Evolutionary conservation across 2,329 filamentous ascomycete genomes (phyloP), one percentile per base, ranked within the genome.

Genomic region (Westerdykella ornata): DNA sequence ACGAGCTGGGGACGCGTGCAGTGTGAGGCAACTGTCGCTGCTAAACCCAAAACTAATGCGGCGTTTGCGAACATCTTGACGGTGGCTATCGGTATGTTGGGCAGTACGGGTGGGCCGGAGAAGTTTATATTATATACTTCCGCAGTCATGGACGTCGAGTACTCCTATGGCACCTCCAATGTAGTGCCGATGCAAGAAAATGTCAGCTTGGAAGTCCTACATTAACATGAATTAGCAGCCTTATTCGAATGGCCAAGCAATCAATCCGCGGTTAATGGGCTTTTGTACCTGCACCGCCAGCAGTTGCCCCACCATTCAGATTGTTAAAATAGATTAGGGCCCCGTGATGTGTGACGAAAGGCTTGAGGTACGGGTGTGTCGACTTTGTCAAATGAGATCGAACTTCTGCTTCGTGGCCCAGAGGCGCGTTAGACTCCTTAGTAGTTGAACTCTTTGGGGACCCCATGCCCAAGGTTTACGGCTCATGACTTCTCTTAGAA

Each of bases 1-100:
- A 30, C 29, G n/a, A 59, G 50, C 6, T 43, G 29, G 4, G 44
- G 33, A 13, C 46, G 49, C 8, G 43, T 50, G 41, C 56, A 59
- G 22, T 59, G 49, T 6, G 51, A 39, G 9, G 43, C 30, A 3
- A 40, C 28, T 9, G 35, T 34, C 18, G 42, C 43, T 13, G 39
- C 43, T 5, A 56, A 36, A 5, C 43, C 42, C 11, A 44, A 8
- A 7, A 26, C 22, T 26, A 11, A 7, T 26, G 22, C 22, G 12
- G 22, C 22, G 8, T 26, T 26, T 26, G 22, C 22, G 7, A 26
- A 26, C 22, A 26, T 26, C 22, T 26, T 26, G 22, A 26, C 3
- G 22, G 22, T 4, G 8, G 8, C 7, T 7, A 9, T 26, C 8
- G 4, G 3, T 4, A 26, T 11, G 22, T 9, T 8, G 22, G 12